Percentiles rank a stretch among this genome's conserved stretches.
Conservation (phyloP, 768 basidiomycete species). For the Tulasnella sp. region DNA sequence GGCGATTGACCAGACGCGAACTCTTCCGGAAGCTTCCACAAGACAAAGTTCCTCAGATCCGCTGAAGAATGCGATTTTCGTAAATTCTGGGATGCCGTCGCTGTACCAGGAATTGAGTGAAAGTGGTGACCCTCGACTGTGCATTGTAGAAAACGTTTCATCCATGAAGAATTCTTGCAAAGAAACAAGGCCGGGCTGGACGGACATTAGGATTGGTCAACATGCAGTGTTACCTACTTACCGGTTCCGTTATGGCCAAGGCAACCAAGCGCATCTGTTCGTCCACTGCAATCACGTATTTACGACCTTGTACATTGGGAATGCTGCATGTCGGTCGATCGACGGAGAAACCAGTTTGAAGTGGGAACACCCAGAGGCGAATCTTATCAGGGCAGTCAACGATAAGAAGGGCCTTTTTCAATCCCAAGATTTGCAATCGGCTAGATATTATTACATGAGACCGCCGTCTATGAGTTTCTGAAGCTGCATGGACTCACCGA, state of each 20-base stretch:
- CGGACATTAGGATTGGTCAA: neutral
- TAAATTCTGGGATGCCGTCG: slow-evolving; percentile 35
- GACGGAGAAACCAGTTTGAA: neutral
- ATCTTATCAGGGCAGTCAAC: slow-evolving; percentile 5
- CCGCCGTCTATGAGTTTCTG: neutral
- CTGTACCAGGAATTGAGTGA: slow-evolving; percentile 48
- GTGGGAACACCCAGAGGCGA: slow-evolving; percentile 12
- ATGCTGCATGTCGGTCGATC: neutral
- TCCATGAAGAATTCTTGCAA: slow-evolving; percentile 43
- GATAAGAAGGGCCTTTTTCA: neutral
- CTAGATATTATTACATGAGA: neutral
- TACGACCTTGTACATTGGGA: slow-evolving; percentile 39
- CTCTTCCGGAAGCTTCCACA: slow-evolving; percentile 46
- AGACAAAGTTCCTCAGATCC: slow-evolving; percentile 54
- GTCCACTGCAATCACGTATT: slow-evolving; percentile 50
- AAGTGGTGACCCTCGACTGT: slow-evolving; percentile 45
- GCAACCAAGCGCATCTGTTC: slow-evolving; percentile 51
- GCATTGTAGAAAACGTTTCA: slow-evolving; percentile 42
- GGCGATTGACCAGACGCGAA: slow-evolving; percentile 53
- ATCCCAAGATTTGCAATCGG: neutral
- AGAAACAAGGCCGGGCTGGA: neutral
- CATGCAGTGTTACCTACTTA: neutral
- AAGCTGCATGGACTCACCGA: neutral
- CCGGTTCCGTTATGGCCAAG: neutral
- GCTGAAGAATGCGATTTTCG: slow-evolving; percentile 45